Evolutionary conservation across 441 rosid species (phyloP), one percentile per base, ranked within the genome.

Genomic region (Capsella rubella): DNA sequence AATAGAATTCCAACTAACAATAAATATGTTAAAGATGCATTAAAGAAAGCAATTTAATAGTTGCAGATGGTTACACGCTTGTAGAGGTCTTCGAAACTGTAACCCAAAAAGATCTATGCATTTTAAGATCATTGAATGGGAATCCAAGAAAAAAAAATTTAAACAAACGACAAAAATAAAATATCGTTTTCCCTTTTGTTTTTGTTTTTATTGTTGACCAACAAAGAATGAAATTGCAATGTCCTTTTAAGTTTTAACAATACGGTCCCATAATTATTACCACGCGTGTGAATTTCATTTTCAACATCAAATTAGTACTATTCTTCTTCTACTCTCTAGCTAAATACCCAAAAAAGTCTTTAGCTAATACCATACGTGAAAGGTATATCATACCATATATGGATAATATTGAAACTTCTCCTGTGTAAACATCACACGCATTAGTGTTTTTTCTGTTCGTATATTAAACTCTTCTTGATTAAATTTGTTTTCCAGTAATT

Each of bases 1-100:
- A 21, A 21, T 21, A 21, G 0, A 21, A 21, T 21, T 76, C 80
- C 72, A 64, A 56, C 72, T 32, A 76, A 57, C 67, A 77, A 55
- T 47, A 77, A 57, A 71, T 71, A 64, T 64, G 71, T 29, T 64
- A 55, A 69, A 55, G 61, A 47, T 49, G 72, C 80, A 71, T 71
- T 77, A 42, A 77, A 77, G 45, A 71, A 70, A 63, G 75, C 28
- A 77, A 71, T 71, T 70, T 70, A 71, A 71, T 71, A 71, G 72
- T 50, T 49, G 68, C 76, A 71, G 80, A 64, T 64, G 50, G 72
- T 71, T 70, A 70, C 76, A 77, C 80, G 72, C 55, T 77, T 71
- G 80, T 77, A 57, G 80, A 77, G 68, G 76, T 64, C 80, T 58
- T 77, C 72, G 80, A 77, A 64, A 77, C 43, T 65, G 57, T 71